These are phyloP conservation scores for Juncus effusus DNA, from an alignment of 176 grass and related monocot genomes.

Conservation along the genomic window DNA sequence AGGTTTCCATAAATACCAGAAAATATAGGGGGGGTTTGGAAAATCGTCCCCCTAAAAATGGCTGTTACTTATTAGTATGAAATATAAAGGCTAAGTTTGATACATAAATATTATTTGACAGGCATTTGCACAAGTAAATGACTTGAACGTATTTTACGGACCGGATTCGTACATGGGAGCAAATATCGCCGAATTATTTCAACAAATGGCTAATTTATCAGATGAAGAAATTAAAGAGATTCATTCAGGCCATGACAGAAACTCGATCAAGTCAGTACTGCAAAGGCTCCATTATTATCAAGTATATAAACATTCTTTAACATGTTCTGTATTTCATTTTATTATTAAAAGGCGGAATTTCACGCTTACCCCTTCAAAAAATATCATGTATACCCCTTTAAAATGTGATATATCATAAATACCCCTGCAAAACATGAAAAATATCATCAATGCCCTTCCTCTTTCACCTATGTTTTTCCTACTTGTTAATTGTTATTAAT, in stretches of 20 bases:
- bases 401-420: too few relatives aligned
- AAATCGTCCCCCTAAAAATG: too few relatives aligned
- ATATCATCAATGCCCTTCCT: too few relatives aligned
- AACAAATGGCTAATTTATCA: conserved; percentile 75
- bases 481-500: too few relatives aligned
- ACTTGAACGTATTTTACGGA: conserved; percentile 89
- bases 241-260: conserved; percentile 68
- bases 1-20: too few relatives aligned
- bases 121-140: conserved; percentile 88
- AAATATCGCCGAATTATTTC: conserved; percentile 88
- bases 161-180: conserved; percentile 99
- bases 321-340: conserved; percentile 18
- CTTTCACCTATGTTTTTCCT: too few relatives aligned
- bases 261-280: conserved; percentile 63
- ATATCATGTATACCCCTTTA: too few relatives aligned
- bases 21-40: too few relatives aligned
- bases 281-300: conserved; percentile 70
- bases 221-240: conserved; percentile 90
- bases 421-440: too few relatives aligned
- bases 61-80: too few relatives aligned
- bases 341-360: neutral
- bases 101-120: conserved; percentile 18
- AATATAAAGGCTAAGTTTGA: neutral
- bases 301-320: conserved; percentile 33
- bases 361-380: too few relatives aligned